These are phyloP conservation scores for Lanmaoa rubissima DNA, from an alignment of 768 basidiomycete genomes.

Conservation along the genomic window DNA sequence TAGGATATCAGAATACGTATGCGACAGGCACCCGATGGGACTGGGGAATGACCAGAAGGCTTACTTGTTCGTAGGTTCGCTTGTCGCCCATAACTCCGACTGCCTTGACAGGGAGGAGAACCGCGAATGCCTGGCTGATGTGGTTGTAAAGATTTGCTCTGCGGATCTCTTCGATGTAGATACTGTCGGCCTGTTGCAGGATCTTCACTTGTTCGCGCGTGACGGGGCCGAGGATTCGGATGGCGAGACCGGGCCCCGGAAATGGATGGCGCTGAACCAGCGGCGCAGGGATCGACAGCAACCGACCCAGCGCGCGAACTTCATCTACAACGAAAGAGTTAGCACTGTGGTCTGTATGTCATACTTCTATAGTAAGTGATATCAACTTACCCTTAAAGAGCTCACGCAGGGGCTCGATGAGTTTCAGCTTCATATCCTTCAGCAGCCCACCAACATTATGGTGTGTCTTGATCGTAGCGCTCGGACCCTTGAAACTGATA, in stretches of 20 bases:
- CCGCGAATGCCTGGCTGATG: constrained; percentile 96
- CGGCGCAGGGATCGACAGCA: constrained; percentile 87
- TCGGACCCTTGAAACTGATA: constrained; percentile 98
- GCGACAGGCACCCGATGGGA: background rate
- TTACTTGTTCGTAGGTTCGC: constrained; percentile 91
- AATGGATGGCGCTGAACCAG: constrained; percentile 97
- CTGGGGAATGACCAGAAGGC: constrained; percentile 7
- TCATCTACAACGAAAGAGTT: constrained; percentile 60
- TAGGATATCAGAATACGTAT: constrained; percentile 1
- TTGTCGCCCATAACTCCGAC: constrained; percentile 98
- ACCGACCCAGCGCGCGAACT: constrained; percentile 87
- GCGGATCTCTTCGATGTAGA: constrained; percentile 98
- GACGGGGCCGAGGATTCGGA: constrained; percentile 95
- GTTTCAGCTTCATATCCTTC: constrained; percentile 97
- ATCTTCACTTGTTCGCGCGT: constrained; percentile 91
- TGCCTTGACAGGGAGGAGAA: constrained; percentile 91
- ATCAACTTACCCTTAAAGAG: constrained; percentile 85
- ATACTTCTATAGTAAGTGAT: background rate
- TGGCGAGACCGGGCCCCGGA: constrained; percentile 97
- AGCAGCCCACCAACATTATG: constrained; percentile 97
- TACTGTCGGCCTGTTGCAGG: constrained; percentile 86
- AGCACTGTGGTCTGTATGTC: background rate
- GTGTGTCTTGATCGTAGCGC: constrained; percentile 99
- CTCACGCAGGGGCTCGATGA: constrained; percentile 96
- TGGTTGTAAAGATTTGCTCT: constrained; percentile 89